phyloP scores from a whole-genome alignment of 2,329 filamentous ascomycete genomes.

The Orbilia javanica region DNA sequence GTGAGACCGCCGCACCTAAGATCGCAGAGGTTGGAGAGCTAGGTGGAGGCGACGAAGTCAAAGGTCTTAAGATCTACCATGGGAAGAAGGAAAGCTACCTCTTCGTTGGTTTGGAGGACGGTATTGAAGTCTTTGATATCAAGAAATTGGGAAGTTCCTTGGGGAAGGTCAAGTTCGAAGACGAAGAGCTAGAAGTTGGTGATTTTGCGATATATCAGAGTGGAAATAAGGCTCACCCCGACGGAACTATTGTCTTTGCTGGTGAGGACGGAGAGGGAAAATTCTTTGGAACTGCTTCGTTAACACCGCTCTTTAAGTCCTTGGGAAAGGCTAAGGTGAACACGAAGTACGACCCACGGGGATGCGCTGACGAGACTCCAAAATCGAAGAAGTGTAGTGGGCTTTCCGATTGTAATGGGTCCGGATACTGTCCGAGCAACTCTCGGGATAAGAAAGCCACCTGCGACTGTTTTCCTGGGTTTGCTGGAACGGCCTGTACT shows the following conservation, averaged over 20 bases:
- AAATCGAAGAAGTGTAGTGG: slow-evolving; percentile 37
- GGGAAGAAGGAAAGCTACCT: slow-evolving; percentile 65
- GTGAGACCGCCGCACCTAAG: slow-evolving; percentile 65
- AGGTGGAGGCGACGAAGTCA: slow-evolving; percentile 64
- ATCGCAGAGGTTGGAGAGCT: slow-evolving; percentile 65
- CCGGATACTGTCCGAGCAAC: slow-evolving; percentile 65
- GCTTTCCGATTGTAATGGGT: slow-evolving; percentile 63
- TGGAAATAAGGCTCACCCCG: slow-evolving; percentile 63
- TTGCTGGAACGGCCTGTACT: slow-evolving; percentile 64
- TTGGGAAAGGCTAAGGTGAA: slow-evolving; percentile 63
- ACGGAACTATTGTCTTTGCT: slow-evolving; percentile 66
- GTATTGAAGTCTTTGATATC: slow-evolving; percentile 66
- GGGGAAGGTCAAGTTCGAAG: slow-evolving; percentile 65
- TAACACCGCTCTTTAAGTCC: slow-evolving; percentile 63
- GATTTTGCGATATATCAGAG: slow-evolving; percentile 67
- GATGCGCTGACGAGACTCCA: slow-evolving; percentile 36
- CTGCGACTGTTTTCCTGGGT: slow-evolving; percentile 68
- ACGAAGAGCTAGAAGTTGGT: slow-evolving; percentile 67
- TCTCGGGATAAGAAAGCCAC: slow-evolving; percentile 49
- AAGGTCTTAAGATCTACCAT: slow-evolving; percentile 67
- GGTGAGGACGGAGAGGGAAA: slow-evolving; percentile 66
- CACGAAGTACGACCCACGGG: slow-evolving; percentile 65
- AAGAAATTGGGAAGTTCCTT: slow-evolving; percentile 63
- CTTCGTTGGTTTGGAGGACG: slow-evolving; percentile 65
- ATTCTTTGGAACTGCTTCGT: slow-evolving; percentile 66